These are phyloP conservation scores for Lachnum nothofagi DNA, from an alignment of 2,329 filamentous ascomycete genomes.

Conservation along the genomic window DNA sequence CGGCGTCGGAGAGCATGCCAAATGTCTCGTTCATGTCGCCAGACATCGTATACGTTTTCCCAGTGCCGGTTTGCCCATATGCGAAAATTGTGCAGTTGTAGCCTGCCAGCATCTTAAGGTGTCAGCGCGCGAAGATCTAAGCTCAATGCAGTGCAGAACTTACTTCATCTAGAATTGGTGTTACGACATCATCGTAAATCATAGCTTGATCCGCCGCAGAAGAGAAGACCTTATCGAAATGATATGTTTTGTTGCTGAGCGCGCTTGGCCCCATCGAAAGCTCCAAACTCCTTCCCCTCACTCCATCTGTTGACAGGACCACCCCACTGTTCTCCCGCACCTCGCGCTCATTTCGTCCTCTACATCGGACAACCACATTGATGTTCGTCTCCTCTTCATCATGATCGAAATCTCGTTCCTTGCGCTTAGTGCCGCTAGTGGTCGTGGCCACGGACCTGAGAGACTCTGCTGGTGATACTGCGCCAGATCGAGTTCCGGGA, in stretches of 20 bases:
- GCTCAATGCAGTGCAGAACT: constrained; percentile 24
- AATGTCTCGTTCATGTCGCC: constrained; percentile 88
- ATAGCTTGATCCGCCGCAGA: constrained; percentile 89
- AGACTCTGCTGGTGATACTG: constrained; percentile 64
- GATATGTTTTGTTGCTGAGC: constrained; percentile 91
- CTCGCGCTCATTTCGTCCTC: constrained; percentile 88
- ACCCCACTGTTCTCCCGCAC: constrained; percentile 92
- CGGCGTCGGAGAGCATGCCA: constrained; percentile 81
- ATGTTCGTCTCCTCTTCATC: constrained; percentile 89
- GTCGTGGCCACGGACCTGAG: constrained; percentile 51
- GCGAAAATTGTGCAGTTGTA: constrained; percentile 99
- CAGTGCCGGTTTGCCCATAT: constrained; percentile 95
- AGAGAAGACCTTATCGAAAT: constrained; percentile 96
- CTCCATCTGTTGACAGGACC: constrained; percentile 81
- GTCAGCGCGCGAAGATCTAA: constrained; percentile 10
- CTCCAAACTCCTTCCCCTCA: constrained; percentile 77
- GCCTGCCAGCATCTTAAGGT: constrained; percentile 72
- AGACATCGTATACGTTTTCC: constrained; percentile 99
- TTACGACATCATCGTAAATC: constrained; percentile 92
- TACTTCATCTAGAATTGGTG: constrained; percentile 88
- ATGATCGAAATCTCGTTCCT: constrained; percentile 76
- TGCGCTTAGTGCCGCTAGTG: constrained; percentile 67
- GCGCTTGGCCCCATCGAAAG: constrained; percentile 90
- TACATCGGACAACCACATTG: constrained; percentile 91
- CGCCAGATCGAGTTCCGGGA: constrained; percentile 24